Evolutionary conservation across 2,329 filamentous ascomycete species (phyloP).

Genomic region (Aspergillus sp.): DNA sequence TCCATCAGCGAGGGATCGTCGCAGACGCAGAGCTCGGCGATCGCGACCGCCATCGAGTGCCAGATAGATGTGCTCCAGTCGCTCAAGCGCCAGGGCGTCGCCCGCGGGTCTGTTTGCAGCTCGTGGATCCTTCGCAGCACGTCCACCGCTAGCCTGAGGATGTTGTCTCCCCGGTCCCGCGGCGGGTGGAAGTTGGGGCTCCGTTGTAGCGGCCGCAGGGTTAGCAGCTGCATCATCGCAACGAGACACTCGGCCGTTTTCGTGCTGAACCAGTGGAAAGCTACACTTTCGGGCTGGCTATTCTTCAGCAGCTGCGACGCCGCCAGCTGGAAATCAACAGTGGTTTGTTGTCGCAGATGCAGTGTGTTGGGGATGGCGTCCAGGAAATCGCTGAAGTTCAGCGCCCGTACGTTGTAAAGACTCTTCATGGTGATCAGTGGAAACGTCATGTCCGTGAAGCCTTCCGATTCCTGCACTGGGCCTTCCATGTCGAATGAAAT

Average conservation of each 20-base stretch:
- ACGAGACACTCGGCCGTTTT: slow-evolving; percentile 13
- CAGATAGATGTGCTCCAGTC: slow-evolving; percentile 21
- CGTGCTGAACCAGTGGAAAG: slow-evolving; percentile 19
- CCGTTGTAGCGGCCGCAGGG: slow-evolving; percentile 19
- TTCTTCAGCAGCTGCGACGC: slow-evolving; percentile 11
- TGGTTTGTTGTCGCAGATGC: slow-evolving; percentile 15
- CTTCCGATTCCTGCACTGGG: slow-evolving; percentile 8
- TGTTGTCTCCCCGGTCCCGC: slow-evolving; percentile 11
- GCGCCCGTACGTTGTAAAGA: slow-evolving; percentile 11
- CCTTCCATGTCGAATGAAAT: slow-evolving; percentile 16
- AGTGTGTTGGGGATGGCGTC: slow-evolving; percentile 15
- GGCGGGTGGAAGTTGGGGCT: slow-evolving; percentile 16
- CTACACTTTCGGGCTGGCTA: slow-evolving; percentile 10
- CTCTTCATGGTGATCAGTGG: slow-evolving; percentile 14
- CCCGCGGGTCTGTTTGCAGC: slow-evolving; percentile 12
- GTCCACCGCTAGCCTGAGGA: slow-evolving; percentile 18
- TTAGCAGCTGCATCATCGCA: slow-evolving; percentile 19
- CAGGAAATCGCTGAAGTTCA: slow-evolving; percentile 17
- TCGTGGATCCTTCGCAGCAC: slow-evolving; percentile 13
- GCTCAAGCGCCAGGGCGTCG: slow-evolving; percentile 17
- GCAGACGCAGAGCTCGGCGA: slow-evolving; percentile 24
- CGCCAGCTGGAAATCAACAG: slow-evolving; percentile 17
- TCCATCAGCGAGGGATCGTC: slow-evolving; percentile 13
- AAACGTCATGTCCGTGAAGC: slow-evolving; percentile 22
- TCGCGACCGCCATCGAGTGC: slow-evolving; percentile 23